Evolutionary conservation across 306 rosid genomes (phyloP), one percentile per base, ranked within the genome.

Genomic region (Hylodesmum podocarpum): DNA sequence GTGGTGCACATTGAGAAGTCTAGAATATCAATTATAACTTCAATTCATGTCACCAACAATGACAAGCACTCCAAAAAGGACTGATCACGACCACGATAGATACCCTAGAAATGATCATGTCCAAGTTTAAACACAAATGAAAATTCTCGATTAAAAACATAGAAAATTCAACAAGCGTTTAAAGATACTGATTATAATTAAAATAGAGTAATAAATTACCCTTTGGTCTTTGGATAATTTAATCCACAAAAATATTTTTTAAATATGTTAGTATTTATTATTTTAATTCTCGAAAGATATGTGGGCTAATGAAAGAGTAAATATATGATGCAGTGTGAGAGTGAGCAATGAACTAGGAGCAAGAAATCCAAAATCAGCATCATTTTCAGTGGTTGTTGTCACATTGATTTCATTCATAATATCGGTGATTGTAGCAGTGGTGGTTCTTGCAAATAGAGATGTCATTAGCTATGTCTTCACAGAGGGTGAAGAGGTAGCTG

Each of bases 291-390:
- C n/a, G n/a, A n/a, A n/a, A n/a, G n/a, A n/a, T n/a, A n/a, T n/a
- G n/a, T n/a, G n/a, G n/a, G n/a, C n/a, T n/a, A n/a, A n/a, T n/a
- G n/a, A n/a, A n/a, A n/a, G n/a, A n/a, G n/a, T n/a, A n/a, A n/a
- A n/a, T n/a, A n/a, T n/a, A n/a, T n/a, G n/a, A n/a, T 66, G 83
- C 87, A 93, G 98, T 70, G 98, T 93, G 80, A 86, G 98, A 86
- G 96, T 93, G 59, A 87, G 98, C 84, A 93, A 93, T 27, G 98
- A 93, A 83, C 86, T 93, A 11, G 98, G 98, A 16, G 93, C 88
- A 16, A 73, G 87, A 36, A 86, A 93, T 82, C 96, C 98, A 70
- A 91, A 85, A 74, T 83, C 98, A 4, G 92, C 96, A 0, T 75
- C 89, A 10, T 93, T 93, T 81, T 89, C 93, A 0, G 96, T 91